phyloP scores from a whole-genome alignment of 306 rosid genomes.

The Lathyrus sativus region DNA sequence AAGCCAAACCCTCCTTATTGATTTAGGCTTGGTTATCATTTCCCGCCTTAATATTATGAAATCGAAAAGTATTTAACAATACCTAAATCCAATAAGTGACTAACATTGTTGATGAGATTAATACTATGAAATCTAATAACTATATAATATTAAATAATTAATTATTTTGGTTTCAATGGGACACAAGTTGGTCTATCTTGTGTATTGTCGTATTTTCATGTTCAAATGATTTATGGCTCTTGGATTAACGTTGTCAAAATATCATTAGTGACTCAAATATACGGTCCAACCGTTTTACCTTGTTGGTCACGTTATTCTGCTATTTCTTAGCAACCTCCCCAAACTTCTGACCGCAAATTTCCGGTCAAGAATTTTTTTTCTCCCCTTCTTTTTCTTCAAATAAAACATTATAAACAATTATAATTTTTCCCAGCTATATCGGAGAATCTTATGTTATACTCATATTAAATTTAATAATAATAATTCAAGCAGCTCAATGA shows the following conservation, averaged over 20 bases:
- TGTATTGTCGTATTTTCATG: too few relatives aligned
- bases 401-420: background rate
- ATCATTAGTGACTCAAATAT: background rate
- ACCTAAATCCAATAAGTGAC: too few relatives aligned
- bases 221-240: too few relatives aligned
- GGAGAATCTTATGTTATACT: constrained; percentile 28
- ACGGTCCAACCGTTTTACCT: background rate
- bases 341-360: background rate
- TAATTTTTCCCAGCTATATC: background rate
- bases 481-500: background rate
- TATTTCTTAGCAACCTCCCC: constrained; percentile 19
- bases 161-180: too few relatives aligned
- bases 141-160: too few relatives aligned
- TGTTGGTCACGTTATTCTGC: background rate
- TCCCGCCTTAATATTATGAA: too few relatives aligned
- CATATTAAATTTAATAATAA: background rate
- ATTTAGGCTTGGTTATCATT: too few relatives aligned
- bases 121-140: too few relatives aligned
- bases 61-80: too few relatives aligned
- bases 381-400: background rate
- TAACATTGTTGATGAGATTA: too few relatives aligned
- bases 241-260: background rate
- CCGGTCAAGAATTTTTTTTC: constrained; percentile 10
- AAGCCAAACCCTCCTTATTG: too few relatives aligned
- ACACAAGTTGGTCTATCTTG: too few relatives aligned